Conservation (phyloP, 108 stramenopile genomes). For the Nitzschia palea region DNA sequence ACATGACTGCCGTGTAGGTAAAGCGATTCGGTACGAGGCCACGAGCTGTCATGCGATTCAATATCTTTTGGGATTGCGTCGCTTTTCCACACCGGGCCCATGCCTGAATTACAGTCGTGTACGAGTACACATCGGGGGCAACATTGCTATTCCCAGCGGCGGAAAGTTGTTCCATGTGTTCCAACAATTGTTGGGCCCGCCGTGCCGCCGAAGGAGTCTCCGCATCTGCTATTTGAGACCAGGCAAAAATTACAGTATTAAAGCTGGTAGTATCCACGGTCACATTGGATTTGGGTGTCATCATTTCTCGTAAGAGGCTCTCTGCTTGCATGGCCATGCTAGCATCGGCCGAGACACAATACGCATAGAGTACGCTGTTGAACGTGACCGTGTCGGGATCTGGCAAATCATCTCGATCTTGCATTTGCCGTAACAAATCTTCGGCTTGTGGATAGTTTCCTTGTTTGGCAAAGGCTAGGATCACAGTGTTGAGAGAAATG, state of each 20-base stretch:
- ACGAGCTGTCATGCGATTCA: conserved; percentile 15
- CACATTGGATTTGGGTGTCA: conserved; percentile 10
- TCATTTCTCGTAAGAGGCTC: conserved; percentile 40
- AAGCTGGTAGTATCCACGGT: conserved; percentile 55
- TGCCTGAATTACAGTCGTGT: conserved; percentile 48
- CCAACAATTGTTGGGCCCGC: conserved; percentile 38
- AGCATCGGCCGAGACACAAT: conserved; percentile 21
- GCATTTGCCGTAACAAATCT: conserved; percentile 38
- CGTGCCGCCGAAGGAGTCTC: conserved; percentile 4
- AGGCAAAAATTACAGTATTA: conserved; percentile 70
- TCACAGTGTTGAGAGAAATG: conserved; percentile 75
- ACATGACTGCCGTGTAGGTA: conserved; percentile 46
- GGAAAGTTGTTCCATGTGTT: conserved; percentile 49
- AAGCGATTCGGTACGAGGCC: conserved; percentile 30
- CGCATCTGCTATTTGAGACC: conserved; percentile 20
- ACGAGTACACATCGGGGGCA: conserved; percentile 55
- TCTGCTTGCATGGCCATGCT: conserved; percentile 31
- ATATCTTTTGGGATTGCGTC: conserved; percentile 20
- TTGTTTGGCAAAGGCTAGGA: conserved; percentile 49
- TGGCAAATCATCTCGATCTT: conserved; percentile 14
- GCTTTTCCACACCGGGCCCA: conserved; percentile 22
- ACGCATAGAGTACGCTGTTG: conserved; percentile 65
- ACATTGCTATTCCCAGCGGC: conserved; percentile 50
- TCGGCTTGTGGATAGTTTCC: conserved; percentile 24
- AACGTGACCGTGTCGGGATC: conserved; percentile 62